A percentile compares a stretch with the other conserved stretches of the same genome.
phyloP scores from a whole-genome alignment of 2,329 filamentous ascomycete species.

The Exophiala calicioides region DNA sequence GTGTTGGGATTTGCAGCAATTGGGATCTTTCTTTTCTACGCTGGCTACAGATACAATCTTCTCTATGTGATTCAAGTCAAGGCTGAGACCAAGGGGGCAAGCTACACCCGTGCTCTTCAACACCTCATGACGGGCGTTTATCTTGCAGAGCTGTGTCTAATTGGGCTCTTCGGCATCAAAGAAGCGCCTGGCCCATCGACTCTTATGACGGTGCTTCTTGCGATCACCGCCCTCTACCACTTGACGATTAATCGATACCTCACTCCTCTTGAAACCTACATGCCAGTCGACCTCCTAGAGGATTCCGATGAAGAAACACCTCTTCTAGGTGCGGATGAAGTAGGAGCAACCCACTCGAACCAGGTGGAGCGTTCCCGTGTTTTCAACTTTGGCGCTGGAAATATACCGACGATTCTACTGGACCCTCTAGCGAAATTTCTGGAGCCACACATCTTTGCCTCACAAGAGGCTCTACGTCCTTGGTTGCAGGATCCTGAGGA shows the following conservation, averaged over 20 bases:
- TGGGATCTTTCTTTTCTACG: slow-evolving; percentile 77
- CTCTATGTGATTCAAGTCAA: slow-evolving; percentile 80
- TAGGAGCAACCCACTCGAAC: background rate
- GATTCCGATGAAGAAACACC: slow-evolving; percentile 33
- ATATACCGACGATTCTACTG: slow-evolving; percentile 55
- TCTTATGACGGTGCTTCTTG: slow-evolving; percentile 70
- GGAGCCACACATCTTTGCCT: slow-evolving; percentile 28
- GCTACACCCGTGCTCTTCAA: slow-evolving; percentile 82
- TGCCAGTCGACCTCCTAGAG: slow-evolving; percentile 64
- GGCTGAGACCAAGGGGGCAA: slow-evolving; percentile 82
- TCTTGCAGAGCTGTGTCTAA: slow-evolving; percentile 77
- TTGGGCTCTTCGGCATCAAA: slow-evolving; percentile 71
- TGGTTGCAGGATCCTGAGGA: slow-evolving; percentile 46
- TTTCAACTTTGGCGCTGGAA: slow-evolving; percentile 14
- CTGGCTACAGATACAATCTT: slow-evolving; percentile 87
- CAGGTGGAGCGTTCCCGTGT: slow-evolving; percentile 15
- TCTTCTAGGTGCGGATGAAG: slow-evolving; percentile 21
- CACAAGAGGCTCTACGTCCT: slow-evolving; percentile 25
- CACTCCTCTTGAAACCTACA: slow-evolving; percentile 57
- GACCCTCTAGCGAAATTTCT: slow-evolving; percentile 73
- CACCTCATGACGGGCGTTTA: slow-evolving; percentile 85
- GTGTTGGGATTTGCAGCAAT: slow-evolving; percentile 79
- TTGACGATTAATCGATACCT: slow-evolving; percentile 54
- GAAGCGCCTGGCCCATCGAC: slow-evolving; percentile 61
- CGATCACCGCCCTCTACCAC: slow-evolving; percentile 76